Base-by-base conservation (phyloP, 129 eudicot genomes). In the Helichrysum umbraculigerum region DNA sequence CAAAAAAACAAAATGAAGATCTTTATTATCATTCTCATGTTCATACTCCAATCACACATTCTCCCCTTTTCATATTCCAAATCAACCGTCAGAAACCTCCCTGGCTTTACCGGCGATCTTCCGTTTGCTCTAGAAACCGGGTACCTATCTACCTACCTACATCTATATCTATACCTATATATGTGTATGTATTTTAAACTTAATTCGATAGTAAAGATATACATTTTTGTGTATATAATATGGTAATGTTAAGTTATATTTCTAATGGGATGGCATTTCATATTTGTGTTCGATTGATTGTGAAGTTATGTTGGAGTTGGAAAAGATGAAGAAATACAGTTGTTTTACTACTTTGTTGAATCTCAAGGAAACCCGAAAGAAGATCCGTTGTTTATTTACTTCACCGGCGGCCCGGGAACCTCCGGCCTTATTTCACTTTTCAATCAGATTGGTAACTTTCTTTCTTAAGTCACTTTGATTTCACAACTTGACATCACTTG, bases 361-460 rank as follows among this genome's bases (percentile, higher is more conserved):
- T 84, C 85, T 4, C 75, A 84, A 52, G 67, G 82, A 25, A 84
- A 81, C 62, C 83, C 85, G 0, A 6, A 56, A 10, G 1, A 63
- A 58, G 85, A 84, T 52, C 85, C 88, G 33, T 21, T 85, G 29
- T 16, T 85, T 8, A 44, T 85, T 70, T 85, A 85, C 79, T 32
- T 85, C 2, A 68, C 88, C 7, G 88, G 88, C 39, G 88, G 88
- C 16, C 88, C 88, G 16, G 80, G 80, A 59, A 78, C 83, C 58
- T 60, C 88, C 41, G 64, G 61, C 44, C 25, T 81, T 5, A 30
- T 72, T 17, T 78, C 74, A 0, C 37, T 85, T 5, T 56, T 62
- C 6, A 78, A 81, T 64, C 86, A 85, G 65, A 68, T 81, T 4
- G 88, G 89, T 85, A 73, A n/a, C 6, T 34, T 34, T 34, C 39